Evolutionary conservation across 2,329 filamentous ascomycete species (phyloP).

Genomic region (Thelonectria blattea): DNA sequence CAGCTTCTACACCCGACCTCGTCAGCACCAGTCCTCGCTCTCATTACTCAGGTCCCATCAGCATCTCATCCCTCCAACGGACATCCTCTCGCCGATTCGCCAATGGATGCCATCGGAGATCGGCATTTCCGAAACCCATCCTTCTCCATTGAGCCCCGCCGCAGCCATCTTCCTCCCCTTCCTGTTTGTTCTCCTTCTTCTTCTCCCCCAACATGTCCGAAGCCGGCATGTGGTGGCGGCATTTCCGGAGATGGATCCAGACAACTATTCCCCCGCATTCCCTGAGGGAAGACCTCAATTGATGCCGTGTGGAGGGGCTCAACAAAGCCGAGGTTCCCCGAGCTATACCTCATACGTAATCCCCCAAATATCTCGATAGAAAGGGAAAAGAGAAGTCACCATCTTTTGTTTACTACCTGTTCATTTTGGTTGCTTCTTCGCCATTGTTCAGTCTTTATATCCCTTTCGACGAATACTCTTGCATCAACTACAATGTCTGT

Average conservation of each 20-base stretch:
- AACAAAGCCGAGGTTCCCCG: slow-evolving; percentile 14
- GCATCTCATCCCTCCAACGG: not conserved
- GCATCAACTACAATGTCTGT: slow-evolving; percentile 10
- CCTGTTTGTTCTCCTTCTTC: not conserved
- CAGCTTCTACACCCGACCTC: no score
- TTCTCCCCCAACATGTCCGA: not conserved
- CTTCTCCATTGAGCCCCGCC: not conserved
- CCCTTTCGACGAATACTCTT: not conserved
- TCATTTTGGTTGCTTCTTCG: not conserved
- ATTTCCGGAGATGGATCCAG: slow-evolving; percentile 20
- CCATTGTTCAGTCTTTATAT: not conserved
- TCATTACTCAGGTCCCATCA: no score
- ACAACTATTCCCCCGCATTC: slow-evolving; percentile 15
- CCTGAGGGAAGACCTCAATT: not conserved
- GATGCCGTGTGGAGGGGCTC: not conserved
- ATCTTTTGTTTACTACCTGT: not conserved
- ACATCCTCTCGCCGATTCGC: slow-evolving; percentile 12
- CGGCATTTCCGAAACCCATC: slow-evolving; percentile 11
- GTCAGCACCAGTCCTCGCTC: no score
- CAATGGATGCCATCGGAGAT: not conserved
- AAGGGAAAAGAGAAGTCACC: not conserved
- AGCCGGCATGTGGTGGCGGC: slow-evolving; percentile 15
- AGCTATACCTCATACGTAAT: not conserved
- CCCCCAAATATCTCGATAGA: not conserved
- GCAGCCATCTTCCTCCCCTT: not conserved